Evolutionary conservation across 176 grass and related monocot species (phyloP).

Genomic region (Chrysopogon serrulatus): DNA sequence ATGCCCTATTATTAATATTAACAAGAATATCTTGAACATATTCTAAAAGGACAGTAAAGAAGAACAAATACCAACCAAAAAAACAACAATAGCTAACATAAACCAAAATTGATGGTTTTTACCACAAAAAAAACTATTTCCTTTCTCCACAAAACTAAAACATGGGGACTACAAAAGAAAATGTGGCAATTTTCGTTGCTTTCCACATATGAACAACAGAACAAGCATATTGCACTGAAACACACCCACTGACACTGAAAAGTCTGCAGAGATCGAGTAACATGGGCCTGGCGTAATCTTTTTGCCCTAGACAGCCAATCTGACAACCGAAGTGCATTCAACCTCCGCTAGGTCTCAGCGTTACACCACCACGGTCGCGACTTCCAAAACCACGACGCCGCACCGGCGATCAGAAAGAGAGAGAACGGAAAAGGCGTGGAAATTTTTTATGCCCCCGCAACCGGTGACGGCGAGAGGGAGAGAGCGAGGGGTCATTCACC

Average conservation of each 20-base stretch:
- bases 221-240: background rate
- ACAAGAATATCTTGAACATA: background rate
- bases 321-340: background rate
- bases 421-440: background rate
- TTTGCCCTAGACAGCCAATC: background rate
- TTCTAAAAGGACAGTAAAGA: background rate
- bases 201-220: background rate
- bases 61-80: background rate
- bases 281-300: background rate
- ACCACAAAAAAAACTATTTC: background rate
- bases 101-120: background rate
- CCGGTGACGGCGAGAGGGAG: background rate
- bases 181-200: background rate
- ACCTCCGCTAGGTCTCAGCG: background rate
- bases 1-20: background rate
- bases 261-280: background rate
- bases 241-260: background rate
- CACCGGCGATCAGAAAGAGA: background rate
- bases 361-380: background rate
- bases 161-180: background rate
- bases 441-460: background rate
- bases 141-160: background rate
- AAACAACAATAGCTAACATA: background rate
- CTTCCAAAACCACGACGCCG: background rate
- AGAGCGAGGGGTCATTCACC: constrained; percentile 23